These are phyloP conservation scores for Syncephalastrum sp. DNA, from an alignment of 371 early-diverging fungal species.

Conservation along the genomic window DNA sequence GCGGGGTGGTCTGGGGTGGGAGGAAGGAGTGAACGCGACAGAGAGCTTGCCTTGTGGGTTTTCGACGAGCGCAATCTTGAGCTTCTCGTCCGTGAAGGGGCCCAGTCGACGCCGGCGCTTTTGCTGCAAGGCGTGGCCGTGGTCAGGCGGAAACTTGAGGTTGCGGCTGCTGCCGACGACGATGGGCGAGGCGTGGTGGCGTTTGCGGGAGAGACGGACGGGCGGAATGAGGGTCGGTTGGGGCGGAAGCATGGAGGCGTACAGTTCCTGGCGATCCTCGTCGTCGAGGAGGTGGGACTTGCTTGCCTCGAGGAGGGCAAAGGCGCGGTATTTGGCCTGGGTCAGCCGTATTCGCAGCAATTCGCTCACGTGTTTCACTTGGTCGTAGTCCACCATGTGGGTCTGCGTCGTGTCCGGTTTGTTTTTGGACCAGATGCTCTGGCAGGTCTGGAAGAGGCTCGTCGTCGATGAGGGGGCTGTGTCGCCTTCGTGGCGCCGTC, in stretches of 20 bases:
- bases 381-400: constrained; percentile 12
- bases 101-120: not conserved
- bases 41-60: not conserved
- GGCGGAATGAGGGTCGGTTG: too few relatives aligned
- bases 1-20: constrained; percentile 2
- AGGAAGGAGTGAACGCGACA: constrained; percentile 1
- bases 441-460: constrained; percentile 22
- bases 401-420: constrained; percentile 12
- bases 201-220: constrained; percentile 13
- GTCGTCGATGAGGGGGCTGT: too few relatives aligned
- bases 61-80: not conserved
- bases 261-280: constrained; percentile 1
- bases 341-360: constrained; percentile 23
- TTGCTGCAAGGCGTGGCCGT: constrained; percentile 17
- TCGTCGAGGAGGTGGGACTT: constrained; percentile 1
- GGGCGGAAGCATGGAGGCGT: constrained; percentile 3
- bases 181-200: constrained; percentile 7
- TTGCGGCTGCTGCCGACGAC: constrained; percentile 8
- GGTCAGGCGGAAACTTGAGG: constrained; percentile 8
- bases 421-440: constrained; percentile 16
- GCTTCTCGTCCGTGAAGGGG: not conserved
- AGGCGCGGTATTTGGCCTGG: constrained; percentile 21
- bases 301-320: constrained; percentile 16
- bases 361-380: constrained; percentile 19
- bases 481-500: too few relatives aligned